phyloP scores from a whole-genome alignment of 2,329 filamentous ascomycete genomes.

The Beauveria australis region DNA sequence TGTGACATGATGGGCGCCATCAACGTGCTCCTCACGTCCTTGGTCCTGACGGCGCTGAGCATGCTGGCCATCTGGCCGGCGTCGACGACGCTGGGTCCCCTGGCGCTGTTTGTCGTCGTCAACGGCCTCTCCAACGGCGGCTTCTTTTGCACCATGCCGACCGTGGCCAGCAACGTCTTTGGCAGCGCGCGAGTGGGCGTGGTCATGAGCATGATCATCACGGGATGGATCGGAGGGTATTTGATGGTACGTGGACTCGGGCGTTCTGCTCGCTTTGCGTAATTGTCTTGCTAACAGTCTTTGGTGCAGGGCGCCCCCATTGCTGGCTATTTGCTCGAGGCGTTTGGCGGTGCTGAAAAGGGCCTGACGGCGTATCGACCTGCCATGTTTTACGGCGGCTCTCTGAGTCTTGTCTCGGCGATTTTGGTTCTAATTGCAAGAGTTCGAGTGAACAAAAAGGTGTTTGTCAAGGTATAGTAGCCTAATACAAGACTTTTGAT shows the following conservation, averaged over 20 bases:
- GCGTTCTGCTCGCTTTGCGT: too few species aligned
- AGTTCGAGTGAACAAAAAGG: constrained; percentile 31
- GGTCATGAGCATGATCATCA: constrained; percentile 55
- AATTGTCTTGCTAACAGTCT: not conserved
- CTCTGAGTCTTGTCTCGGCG: constrained; percentile 38
- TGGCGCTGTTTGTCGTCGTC: constrained; percentile 49
- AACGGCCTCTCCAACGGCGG: constrained; percentile 54
- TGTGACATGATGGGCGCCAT: constrained; percentile 47
- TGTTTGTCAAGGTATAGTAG: constrained; percentile 21
- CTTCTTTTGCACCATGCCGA: constrained; percentile 57
- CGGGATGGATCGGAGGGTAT: constrained; percentile 53
- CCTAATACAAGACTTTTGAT: not conserved
- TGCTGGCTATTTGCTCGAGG: constrained; percentile 50
- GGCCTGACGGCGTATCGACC: constrained; percentile 47
- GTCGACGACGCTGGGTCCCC: constrained; percentile 42
- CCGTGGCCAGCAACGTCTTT: constrained; percentile 52
- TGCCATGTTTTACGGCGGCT: constrained; percentile 54
- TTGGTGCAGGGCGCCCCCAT: constrained; percentile 43
- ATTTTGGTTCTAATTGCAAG: constrained; percentile 34
- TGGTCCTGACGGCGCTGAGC: constrained; percentile 45
- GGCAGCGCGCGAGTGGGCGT: constrained; percentile 45
- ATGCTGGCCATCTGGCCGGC: constrained; percentile 56
- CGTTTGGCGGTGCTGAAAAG: constrained; percentile 40
- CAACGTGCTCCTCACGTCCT: constrained; percentile 44
- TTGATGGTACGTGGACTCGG: constrained; percentile 34